Evolutionary conservation across 495 filamentous ascomycete species (phyloP).

Genomic region (Aspergillus nidulans): DNA sequence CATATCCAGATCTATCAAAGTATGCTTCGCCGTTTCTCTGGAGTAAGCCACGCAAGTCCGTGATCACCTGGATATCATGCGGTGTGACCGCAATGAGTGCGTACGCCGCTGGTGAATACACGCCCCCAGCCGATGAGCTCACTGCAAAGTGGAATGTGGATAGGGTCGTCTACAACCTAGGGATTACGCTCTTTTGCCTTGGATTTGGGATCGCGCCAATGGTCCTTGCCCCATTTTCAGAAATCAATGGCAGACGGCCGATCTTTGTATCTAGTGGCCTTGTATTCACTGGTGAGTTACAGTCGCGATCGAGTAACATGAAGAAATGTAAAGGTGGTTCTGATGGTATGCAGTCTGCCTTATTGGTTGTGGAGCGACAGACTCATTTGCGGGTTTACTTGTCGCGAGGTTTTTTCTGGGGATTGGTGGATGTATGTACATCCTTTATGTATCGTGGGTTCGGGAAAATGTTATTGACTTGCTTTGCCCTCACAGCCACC

Average conservation of each 20-base stretch:
- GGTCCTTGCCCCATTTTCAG: constrained; percentile 84
- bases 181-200: constrained; percentile 75
- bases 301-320: not conserved
- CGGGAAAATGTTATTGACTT: constrained; percentile 6
- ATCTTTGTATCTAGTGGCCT: constrained; percentile 74
- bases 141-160: constrained; percentile 58
- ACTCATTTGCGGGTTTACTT: constrained; percentile 67
- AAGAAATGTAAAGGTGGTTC: not conserved
- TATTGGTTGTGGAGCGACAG: constrained; percentile 69
- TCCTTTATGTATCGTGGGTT: not conserved
- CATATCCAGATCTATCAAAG: constrained; percentile 57
- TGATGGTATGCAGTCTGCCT: constrained; percentile 48
- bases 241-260: constrained; percentile 78
- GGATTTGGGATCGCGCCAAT: constrained; percentile 87
- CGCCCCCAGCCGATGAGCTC: constrained; percentile 61
- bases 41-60: constrained; percentile 61
- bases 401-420: constrained; percentile 74
- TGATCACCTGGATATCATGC: constrained; percentile 70
- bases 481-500: constrained; percentile 38
- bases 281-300: constrained; percentile 52
- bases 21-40: constrained; percentile 73
- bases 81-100: constrained; percentile 71
- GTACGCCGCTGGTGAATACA: constrained; percentile 82
- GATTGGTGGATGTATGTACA: constrained; percentile 61
- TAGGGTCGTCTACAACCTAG: constrained; percentile 61